phyloP scores from a whole-genome alignment of 805 yeast species.

The Saccharomycopsis schoenii region DNA sequence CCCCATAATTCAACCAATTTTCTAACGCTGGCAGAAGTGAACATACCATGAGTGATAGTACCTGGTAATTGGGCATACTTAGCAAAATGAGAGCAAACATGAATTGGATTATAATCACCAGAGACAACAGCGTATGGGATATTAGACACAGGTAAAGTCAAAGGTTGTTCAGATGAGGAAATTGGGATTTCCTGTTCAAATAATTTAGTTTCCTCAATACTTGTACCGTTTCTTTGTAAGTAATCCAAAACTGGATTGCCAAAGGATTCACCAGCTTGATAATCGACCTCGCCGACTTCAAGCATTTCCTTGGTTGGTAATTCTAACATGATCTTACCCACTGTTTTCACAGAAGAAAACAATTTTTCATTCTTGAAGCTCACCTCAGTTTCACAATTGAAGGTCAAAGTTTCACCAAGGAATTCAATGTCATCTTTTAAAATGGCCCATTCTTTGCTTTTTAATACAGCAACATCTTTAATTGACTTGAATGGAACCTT shows the following conservation, averaged over 20 bases:
- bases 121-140: conserved; percentile 96
- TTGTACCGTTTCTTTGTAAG: conserved; percentile 80
- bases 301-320: conserved; percentile 84
- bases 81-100: conserved; percentile 91
- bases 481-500: conserved; percentile 62
- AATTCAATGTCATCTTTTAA: conserved; percentile 61
- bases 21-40: conserved; percentile 91
- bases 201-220: conserved; percentile 87
- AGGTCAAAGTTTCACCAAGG: conserved; percentile 70
- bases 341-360: conserved; percentile 70
- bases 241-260: conserved; percentile 98
- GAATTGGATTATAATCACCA: conserved; percentile 98
- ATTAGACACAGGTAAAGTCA: conserved; percentile 88
- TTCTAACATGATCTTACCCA: conserved; percentile 80
- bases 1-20: conserved; percentile 97
- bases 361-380: conserved; percentile 69
- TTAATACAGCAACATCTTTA: conserved; percentile 87
- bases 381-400: conserved; percentile 80
- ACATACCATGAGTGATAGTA: conserved; percentile 99
- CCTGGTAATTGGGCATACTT: conserved; percentile 91
- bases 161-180: conserved; percentile 42
- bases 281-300: conserved; percentile 73
- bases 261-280: conserved; percentile 84
- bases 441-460: conserved; percentile 97
- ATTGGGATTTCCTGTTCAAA: conserved; percentile 89